Base-by-base conservation (phyloP, 495 filamentous ascomycete genomes). In the Oidiodendron maius region DNA sequence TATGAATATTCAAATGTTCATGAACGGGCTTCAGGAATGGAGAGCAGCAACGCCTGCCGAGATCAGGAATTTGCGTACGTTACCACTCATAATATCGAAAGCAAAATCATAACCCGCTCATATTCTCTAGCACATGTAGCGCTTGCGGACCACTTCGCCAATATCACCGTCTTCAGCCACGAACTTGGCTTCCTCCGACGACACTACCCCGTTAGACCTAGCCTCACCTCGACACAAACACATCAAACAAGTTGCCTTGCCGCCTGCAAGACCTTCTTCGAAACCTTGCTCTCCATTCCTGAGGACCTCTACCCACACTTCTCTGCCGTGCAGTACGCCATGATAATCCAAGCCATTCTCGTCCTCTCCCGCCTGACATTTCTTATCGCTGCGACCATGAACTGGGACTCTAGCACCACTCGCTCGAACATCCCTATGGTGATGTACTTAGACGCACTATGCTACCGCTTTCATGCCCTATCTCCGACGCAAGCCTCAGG, bases 311-410 rank as follows among this genome's bases (percentile, higher is more conserved):
- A 58, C 15, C 44, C 44, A 2, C 44, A 42, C 20, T 55, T 65
- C 11, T 62, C 65, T 0, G 57, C 56, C 13, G 59, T 58, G 2
- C 39, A 63, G 18, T 63, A 52, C 47, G 37, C 50, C 4, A 51
- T 51, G 40, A 48, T 62, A 6, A 57, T 66, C 0, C 57, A 62
- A 25, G 53, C 57, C 4, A 40, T 67, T 13, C 54, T 70, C 43
- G 46, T 56, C 5, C 43, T 68, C 2, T 65, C 64, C 0, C 54
- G 60, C 1, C 53, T 70, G 3, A 61, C 56, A 0, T 63, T 68
- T 6, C 57, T 61, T 30, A 57, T 61, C 40, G 52, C 52, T 8
- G 44, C 58, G 4, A 52, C 44, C 2, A 55, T 60, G 53, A 58
- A 58, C 20, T 59, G 56, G 49, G 42, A 53, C 40, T 9, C 50